phyloP scores from a whole-genome alignment of 2,329 filamentous ascomycete species.

The Exutisphaerella laricina region DNA sequence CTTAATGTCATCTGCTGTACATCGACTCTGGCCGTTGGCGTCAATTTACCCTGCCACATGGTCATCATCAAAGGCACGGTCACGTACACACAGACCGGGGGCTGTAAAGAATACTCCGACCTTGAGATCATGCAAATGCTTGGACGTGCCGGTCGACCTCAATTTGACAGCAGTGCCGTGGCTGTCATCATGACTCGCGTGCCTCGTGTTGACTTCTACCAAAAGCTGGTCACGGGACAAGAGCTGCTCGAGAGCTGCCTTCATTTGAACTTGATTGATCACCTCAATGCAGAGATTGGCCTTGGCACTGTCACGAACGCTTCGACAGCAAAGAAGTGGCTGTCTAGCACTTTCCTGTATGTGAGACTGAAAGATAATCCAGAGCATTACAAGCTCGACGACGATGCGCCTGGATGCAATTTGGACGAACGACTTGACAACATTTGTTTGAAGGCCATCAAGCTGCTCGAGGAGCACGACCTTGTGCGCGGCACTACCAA shows the following conservation, averaged over 20 bases:
- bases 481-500: constrained; percentile 49
- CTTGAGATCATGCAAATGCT: constrained; percentile 90
- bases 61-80: constrained; percentile 78
- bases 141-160: constrained; percentile 73
- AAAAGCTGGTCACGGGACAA: constrained; percentile 66
- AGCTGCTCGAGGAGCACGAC: constrained; percentile 54
- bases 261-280: constrained; percentile 73
- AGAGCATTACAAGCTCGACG: constrained; percentile 60
- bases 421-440: constrained; percentile 61
- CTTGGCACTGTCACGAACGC: constrained; percentile 65
- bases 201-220: constrained; percentile 61
- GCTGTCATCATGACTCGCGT: constrained; percentile 73
- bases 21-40: constrained; percentile 74
- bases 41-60: constrained; percentile 61
- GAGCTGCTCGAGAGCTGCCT: constrained; percentile 64
- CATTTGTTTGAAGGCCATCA: constrained; percentile 66
- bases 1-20: constrained; percentile 80
- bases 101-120: constrained; percentile 66
- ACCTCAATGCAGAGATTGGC: constrained; percentile 78
- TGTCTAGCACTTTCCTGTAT: constrained; percentile 70
- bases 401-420: constrained; percentile 44
- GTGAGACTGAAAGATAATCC: constrained; percentile 69
- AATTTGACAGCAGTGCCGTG: constrained; percentile 70
- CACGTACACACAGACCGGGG: constrained; percentile 51
- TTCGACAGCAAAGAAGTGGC: constrained; percentile 64